Evolutionary conservation across 768 basidiomycete genomes (phyloP).

Genomic region (Fomitopsis pulvina): DNA sequence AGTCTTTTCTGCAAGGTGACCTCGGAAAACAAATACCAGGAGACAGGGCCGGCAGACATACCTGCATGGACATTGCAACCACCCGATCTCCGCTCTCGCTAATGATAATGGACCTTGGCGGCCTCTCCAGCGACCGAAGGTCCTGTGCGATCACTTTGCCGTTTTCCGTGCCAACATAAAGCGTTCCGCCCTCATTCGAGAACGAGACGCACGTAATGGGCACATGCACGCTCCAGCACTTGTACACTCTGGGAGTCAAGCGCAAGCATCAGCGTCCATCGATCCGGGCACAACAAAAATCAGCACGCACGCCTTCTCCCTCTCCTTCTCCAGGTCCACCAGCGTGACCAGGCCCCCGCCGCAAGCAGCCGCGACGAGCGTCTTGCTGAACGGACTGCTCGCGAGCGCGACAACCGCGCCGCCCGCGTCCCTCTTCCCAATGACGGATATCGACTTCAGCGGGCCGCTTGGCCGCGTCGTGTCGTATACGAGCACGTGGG

Average conservation of each 20-base stretch:
- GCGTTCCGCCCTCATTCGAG: slow-evolving; percentile 59
- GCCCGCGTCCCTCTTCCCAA: slow-evolving; percentile 29
- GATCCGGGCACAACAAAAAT: too few species aligned
- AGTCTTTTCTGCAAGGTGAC: slow-evolving; percentile 15
- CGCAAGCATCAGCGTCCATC: too few species aligned
- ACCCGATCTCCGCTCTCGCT: slow-evolving; percentile 43
- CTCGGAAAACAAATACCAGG: neutral
- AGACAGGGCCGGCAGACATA: slow-evolving; percentile 21
- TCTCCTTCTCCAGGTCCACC: slow-evolving; percentile 71
- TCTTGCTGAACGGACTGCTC: slow-evolving; percentile 74
- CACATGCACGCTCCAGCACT: slow-evolving; percentile 29
- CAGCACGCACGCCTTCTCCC: slow-evolving; percentile 58
- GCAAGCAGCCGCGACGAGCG: slow-evolving; percentile 53
- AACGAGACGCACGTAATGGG: slow-evolving; percentile 57
- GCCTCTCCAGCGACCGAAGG: slow-evolving; percentile 58
- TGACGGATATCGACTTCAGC: slow-evolving; percentile 42
- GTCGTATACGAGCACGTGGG: slow-evolving; percentile 56
- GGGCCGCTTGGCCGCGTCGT: slow-evolving; percentile 51
- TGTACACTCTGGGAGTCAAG: neutral
- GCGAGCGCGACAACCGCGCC: slow-evolving; percentile 51
- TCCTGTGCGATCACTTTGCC: slow-evolving; percentile 62
- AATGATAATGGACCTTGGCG: slow-evolving; percentile 47
- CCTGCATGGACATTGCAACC: slow-evolving; percentile 53
- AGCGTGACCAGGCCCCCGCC: slow-evolving; percentile 48
- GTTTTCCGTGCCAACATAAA: slow-evolving; percentile 59